These are phyloP conservation scores for Isoetes engelmannii DNA, from an alignment of 83 land plant species.

Conservation along the genomic window DNA sequence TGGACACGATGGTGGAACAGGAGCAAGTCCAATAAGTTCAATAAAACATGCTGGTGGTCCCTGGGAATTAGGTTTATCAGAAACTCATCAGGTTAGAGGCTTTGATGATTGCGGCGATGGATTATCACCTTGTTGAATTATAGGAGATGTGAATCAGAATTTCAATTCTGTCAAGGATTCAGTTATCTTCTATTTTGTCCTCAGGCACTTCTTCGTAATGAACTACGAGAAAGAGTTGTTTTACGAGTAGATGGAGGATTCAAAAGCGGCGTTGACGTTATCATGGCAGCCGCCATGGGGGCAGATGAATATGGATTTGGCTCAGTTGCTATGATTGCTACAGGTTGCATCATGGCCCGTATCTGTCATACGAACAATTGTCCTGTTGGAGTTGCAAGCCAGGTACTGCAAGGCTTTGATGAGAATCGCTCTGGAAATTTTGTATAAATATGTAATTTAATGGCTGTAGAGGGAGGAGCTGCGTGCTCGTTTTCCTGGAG, in stretches of 20 bases:
- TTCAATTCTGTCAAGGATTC: background rate
- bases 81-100: constrained; percentile 74
- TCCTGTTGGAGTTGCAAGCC: constrained; percentile 99
- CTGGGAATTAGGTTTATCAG: constrained; percentile 98
- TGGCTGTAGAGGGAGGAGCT: constrained; percentile 83
- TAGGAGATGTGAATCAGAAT: background rate
- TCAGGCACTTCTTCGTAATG: constrained; percentile 84
- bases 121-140: background rate
- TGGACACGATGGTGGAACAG: constrained; percentile 99
- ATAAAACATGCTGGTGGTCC: constrained; percentile 99
- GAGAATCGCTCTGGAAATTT: background rate
- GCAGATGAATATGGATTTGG: constrained; percentile 99
- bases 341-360: constrained; percentile 97
- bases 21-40: constrained; percentile 95
- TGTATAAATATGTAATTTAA: background rate
- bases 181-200: constrained; percentile 4
- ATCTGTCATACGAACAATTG: constrained; percentile 99
- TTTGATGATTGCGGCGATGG: background rate
- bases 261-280: constrained; percentile 91
- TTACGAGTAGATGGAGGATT: constrained; percentile 96
- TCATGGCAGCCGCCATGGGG: constrained; percentile 96
- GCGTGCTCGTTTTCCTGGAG: constrained; percentile 98
- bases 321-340: constrained; percentile 95
- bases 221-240: constrained; percentile 86
- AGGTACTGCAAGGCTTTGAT: constrained; percentile 37